Evolutionary conservation across 2,329 filamentous ascomycete species (phyloP), one percentile per base, ranked within the genome.

Genomic region (Arthrobotrys musiformis): DNA sequence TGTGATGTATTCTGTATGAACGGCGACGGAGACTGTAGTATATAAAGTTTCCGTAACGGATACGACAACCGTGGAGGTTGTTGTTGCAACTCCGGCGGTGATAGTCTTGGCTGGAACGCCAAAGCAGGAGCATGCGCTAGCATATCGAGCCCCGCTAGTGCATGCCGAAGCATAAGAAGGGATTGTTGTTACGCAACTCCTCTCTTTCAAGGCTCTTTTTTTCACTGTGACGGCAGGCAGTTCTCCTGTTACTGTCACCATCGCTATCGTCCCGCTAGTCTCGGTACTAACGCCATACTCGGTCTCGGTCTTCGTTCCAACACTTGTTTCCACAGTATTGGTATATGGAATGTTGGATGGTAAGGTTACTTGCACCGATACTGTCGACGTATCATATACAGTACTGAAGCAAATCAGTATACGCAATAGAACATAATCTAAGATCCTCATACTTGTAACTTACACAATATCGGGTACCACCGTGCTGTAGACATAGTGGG

Each of bases 91-190:
- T 11, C 4, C 37, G 6, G 17, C 40, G 4, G 61, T 64, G 9
- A 17, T 28, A 19, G 52, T 40, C 33, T 44, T 64, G 2, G 61
- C 61, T 24, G 61, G 61, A 11, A 64, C 61, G 2, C 61, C 61
- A 37, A 64, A 52, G 28, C 61, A 64, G 15, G 61, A 64, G 26
- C 61, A 64, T 8, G 61, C 61, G 26, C 61, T 64, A 24, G 61
- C 61, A 37, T 64, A 64, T 17, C 61, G 26, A 5, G 42, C 44
- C 13, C 61, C 61, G 7, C 61, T 52, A 4, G 61, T 52, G 28
- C 61, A 64, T 22, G 61, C 15, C 24, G 42, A 22, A 6, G 61
- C 61, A 24, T 64, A 64, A 1, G 37, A 33, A n/a, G 61, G 61
- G 8, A 64, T 3, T 0, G 61, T 64, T 26, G 61, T 64, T 4